phyloP scores from a whole-genome alignment of 2,329 filamentous ascomycete genomes.

The Hymenoscyphus albidus region DNA sequence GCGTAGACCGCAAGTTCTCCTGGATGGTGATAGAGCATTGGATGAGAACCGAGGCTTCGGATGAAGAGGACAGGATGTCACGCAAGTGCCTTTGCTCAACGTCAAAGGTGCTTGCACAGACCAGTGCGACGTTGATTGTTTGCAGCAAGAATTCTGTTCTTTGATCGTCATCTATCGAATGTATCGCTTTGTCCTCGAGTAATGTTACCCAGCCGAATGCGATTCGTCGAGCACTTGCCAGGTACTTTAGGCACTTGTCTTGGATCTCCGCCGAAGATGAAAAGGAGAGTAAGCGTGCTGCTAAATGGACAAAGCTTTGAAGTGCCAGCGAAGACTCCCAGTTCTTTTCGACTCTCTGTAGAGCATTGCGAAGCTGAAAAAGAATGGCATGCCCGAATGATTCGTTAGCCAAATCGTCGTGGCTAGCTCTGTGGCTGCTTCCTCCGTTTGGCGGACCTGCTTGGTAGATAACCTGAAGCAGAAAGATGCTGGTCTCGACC shows the following conservation, averaged over 20 bases:
- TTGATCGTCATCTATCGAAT: constrained; percentile 7
- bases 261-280: not conserved
- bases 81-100: constrained; percentile 36
- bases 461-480: constrained; percentile 49
- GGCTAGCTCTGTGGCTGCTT: constrained; percentile 33
- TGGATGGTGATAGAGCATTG: constrained; percentile 39
- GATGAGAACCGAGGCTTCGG: constrained; percentile 36
- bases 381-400: constrained; percentile 37
- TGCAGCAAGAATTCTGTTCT: constrained; percentile 10
- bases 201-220: constrained; percentile 38
- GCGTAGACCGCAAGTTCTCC: constrained; percentile 30
- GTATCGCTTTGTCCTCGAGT: constrained; percentile 8
- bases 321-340: constrained; percentile 47
- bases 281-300: not conserved
- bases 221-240: constrained; percentile 36
- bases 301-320: constrained; percentile 40
- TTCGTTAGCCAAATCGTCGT: constrained; percentile 36
- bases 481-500: constrained; percentile 43
- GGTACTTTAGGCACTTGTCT: constrained; percentile 30
- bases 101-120: constrained; percentile 43
- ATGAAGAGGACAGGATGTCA: constrained; percentile 25
- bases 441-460: constrained; percentile 37
- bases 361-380: constrained; percentile 30
- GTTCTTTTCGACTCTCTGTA: constrained; percentile 42
- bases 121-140: constrained; percentile 31